Conservation (phyloP, 768 basidiomycete genomes). For the Sistotremastrum suecicum region DNA sequence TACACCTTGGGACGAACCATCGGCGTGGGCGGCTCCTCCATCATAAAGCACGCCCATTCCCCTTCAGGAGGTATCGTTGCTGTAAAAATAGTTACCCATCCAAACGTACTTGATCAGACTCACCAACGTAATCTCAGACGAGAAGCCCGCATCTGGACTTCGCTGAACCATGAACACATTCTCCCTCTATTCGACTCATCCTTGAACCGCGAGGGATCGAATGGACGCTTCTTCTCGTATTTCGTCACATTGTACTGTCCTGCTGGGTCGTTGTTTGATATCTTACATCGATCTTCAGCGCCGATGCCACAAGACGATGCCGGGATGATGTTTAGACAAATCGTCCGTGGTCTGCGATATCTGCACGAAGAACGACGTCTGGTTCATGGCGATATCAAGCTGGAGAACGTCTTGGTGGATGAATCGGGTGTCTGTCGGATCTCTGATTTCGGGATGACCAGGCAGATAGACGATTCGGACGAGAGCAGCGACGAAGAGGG, state of each 20-base stretch:
- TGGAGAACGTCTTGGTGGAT: conserved; percentile 92
- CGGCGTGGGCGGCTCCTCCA: conserved; percentile 72
- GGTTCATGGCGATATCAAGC: conserved; percentile 91
- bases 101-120: conserved; percentile 38
- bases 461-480: conserved; percentile 37
- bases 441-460: conserved; percentile 72
- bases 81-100: conserved; percentile 66
- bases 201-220: conserved; percentile 6
- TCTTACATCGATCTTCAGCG: conserved; percentile 54
- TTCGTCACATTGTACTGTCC: conserved; percentile 78
- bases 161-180: conserved; percentile 72
- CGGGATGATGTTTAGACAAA: conserved; percentile 76
- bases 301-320: conserved; percentile 65
- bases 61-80: conserved; percentile 57
- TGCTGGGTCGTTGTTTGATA: conserved; percentile 74
- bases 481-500: conserved; percentile 25
- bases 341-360: conserved; percentile 71
- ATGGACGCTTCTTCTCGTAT: conserved; percentile 52
- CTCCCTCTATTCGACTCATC: conserved; percentile 64
- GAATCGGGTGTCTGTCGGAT: conserved; percentile 80
- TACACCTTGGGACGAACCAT: conserved; percentile 67
- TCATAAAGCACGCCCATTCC: conserved; percentile 55
- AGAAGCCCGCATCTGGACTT: conserved; percentile 61
- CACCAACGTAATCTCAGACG: conserved; percentile 47
- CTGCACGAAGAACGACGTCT: conserved; percentile 62